These are phyloP conservation scores for Dactylonectria macrodidyma DNA, from an alignment of 2,329 filamentous ascomycete species.

Conservation along the genomic window DNA sequence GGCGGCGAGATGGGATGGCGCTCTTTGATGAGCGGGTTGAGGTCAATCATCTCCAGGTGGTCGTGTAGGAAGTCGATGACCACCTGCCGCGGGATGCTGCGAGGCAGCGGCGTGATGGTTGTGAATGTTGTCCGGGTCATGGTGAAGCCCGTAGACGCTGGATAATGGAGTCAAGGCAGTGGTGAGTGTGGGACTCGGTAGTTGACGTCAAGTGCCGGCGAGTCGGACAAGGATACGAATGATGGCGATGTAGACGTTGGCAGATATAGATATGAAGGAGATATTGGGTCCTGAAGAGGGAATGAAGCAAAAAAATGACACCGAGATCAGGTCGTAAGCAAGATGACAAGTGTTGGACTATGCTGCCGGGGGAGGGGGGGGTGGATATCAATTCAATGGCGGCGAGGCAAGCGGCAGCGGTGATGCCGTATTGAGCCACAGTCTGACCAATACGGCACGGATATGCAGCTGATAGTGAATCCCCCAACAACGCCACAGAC, in stretches of 20 bases:
- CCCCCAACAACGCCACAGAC: conserved; percentile 1
- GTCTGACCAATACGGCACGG: background rate
- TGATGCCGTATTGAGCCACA: conserved; percentile 6
- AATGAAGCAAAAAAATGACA: background rate
- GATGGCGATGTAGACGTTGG: background rate
- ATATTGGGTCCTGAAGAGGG: background rate
- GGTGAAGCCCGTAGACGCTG: conserved; percentile 23
- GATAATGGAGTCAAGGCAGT: no score
- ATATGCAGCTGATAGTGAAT: background rate
- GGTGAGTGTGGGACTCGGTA: conserved; percentile 1
- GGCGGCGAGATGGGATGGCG: conserved; percentile 79
- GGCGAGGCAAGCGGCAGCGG: background rate
- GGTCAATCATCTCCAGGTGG: conserved; percentile 87
- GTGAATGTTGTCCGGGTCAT: conserved; percentile 75
- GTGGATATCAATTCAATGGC: background rate
- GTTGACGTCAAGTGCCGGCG: conserved; percentile 13
- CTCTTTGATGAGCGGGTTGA: conserved; percentile 86
- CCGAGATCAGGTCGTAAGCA: background rate
- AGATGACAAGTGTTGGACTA: background rate
- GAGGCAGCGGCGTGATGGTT: conserved; percentile 83
- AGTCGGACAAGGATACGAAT: background rate
- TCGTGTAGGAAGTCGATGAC: conserved; percentile 83
- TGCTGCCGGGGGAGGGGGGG: background rate
- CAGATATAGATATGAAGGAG: background rate
- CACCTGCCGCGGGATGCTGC: conserved; percentile 76